These are phyloP conservation scores for Aspergillus spinulosporus DNA, from an alignment of 2,329 filamentous ascomycete species.

Conservation along the genomic window DNA sequence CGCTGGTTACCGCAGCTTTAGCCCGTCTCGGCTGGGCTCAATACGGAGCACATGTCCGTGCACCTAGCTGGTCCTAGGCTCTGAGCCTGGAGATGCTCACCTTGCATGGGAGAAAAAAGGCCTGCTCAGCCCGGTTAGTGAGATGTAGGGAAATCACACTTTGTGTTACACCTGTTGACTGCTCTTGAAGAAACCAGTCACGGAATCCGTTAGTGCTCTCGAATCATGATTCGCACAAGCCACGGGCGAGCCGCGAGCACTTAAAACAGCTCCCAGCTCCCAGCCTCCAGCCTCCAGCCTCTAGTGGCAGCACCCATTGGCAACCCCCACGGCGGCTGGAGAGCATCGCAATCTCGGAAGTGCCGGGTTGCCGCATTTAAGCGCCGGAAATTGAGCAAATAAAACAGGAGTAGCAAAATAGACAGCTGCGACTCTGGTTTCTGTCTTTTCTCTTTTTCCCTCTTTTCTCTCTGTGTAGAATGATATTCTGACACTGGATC, in stretches of 20 bases:
- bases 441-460: too few species aligned
- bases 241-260: background rate
- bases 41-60: constrained; percentile 8
- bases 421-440: too few species aligned
- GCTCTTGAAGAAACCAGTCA: constrained; percentile 6
- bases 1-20: constrained; percentile 11
- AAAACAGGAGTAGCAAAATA: background rate
- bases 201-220: constrained; percentile 6
- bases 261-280: background rate
- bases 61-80: background rate
- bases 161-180: constrained; percentile 6
- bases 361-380: constrained; percentile 19
- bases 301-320: background rate
- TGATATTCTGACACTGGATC: background rate
- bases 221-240: constrained; percentile 18
- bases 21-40: constrained; percentile 3
- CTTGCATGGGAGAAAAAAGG: constrained; percentile 4
- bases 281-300: background rate
- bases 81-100: constrained; percentile 1
- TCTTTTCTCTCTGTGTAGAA: too few species aligned
- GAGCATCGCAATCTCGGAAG: constrained; percentile 26
- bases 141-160: background rate
- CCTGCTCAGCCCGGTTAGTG: constrained; percentile 9
- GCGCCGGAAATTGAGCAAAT: constrained; percentile 1
- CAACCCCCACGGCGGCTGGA: constrained; percentile 14